phyloP scores from a whole-genome alignment of 495 filamentous ascomycete genomes.

The Penicillium ucsense region DNA sequence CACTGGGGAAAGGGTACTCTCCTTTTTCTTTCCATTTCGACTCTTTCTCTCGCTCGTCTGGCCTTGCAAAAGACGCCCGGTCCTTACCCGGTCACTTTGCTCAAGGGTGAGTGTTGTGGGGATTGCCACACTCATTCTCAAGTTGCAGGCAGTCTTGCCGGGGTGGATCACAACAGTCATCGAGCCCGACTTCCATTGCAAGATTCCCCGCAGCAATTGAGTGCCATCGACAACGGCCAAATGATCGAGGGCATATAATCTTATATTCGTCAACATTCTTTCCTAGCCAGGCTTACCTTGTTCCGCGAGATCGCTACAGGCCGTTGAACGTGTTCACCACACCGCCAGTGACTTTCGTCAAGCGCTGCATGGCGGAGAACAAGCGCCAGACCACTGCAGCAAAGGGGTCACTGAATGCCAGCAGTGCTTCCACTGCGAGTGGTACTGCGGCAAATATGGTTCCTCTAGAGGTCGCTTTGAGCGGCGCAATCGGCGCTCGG shows the following conservation, averaged over 20 bases:
- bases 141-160: too few species aligned
- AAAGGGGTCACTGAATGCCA: slow-evolving; percentile 26
- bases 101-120: too few species aligned
- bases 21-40: not conserved
- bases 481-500: slow-evolving; percentile 43
- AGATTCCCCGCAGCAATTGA: too few species aligned
- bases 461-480: slow-evolving; percentile 39
- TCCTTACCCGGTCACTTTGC: not conserved
- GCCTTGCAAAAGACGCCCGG: not conserved
- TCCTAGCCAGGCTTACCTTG: too few species aligned
- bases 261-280: too few species aligned
- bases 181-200: too few species aligned
- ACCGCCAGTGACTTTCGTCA: slow-evolving; percentile 10
- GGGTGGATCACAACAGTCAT: too few species aligned
- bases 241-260: too few species aligned
- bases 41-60: not conserved
- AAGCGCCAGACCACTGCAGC: slow-evolving; percentile 38
- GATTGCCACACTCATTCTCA: too few species aligned
- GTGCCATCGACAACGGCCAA: too few species aligned
- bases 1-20: not conserved
- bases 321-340: slow-evolving; percentile 6
- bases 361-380: slow-evolving; percentile 31
- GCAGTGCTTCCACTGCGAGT: slow-evolving; percentile 16
- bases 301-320: not conserved
- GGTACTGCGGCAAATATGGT: slow-evolving; percentile 34